A percentile compares a stretch with the other conserved stretches of the same genome.
Conservation (phyloP, 129 eudicot genomes). For the Helianthus tuberosus region DNA sequence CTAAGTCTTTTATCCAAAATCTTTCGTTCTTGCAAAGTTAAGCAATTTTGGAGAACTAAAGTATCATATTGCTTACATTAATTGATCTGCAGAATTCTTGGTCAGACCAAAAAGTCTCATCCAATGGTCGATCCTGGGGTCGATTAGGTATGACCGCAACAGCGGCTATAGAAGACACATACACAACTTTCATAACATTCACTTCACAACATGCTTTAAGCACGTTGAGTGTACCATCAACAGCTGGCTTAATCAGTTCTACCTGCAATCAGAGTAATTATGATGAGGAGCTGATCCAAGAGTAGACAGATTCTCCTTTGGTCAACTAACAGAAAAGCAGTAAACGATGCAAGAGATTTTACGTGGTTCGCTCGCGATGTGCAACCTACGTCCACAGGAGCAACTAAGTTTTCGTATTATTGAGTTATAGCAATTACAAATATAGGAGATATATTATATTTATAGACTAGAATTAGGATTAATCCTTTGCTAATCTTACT, state of each 20-base stretch:
- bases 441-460: no score
- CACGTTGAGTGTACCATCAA: slow-evolving; percentile 78
- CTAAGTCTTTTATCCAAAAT: neutral
- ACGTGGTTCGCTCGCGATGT: no score
- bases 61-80: slow-evolving; percentile 44
- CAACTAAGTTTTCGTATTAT: no score
- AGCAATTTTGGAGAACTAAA: neutral
- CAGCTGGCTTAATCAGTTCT: slow-evolving; percentile 79
- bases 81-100: slow-evolving; percentile 64
- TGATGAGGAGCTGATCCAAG: no score
- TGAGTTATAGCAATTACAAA: no score
- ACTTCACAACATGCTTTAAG: slow-evolving; percentile 81
- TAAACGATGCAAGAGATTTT: no score
- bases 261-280: slow-evolving; percentile 46
- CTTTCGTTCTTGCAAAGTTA: slow-evolving; percentile 1
- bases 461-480: no score
- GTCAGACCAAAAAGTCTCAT: slow-evolving; percentile 95
- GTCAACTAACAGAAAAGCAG: no score
- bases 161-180: slow-evolving; percentile 75
- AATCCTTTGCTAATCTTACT: no score
- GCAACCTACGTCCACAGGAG: no score
- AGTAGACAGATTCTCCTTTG: no score
- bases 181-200: slow-evolving; percentile 57
- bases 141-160: slow-evolving; percentile 52
- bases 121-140: slow-evolving; percentile 59